Evolutionary conservation across 139 green algal species (phyloP).

Genomic region (Diplosphaera chodatii): DNA sequence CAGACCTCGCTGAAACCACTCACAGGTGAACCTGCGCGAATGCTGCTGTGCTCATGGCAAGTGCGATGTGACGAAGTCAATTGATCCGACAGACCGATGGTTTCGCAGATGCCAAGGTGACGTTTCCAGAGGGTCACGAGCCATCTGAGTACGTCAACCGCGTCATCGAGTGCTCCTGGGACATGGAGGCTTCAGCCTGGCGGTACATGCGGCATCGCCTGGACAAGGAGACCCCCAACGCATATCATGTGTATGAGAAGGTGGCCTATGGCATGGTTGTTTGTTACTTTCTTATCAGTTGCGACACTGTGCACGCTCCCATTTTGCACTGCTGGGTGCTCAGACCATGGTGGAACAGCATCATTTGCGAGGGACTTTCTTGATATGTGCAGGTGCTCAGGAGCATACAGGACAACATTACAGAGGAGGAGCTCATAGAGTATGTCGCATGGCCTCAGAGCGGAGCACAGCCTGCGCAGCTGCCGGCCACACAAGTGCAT

Average conservation of each 20-base stretch:
- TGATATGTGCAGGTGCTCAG: neutral
- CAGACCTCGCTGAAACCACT: conserved; percentile 5
- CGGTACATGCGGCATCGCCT: conserved; percentile 71
- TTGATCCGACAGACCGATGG: too few species aligned
- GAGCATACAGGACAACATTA: conserved; percentile 44
- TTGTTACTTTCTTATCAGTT: conserved; percentile 11
- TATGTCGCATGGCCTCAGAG: conserved; percentile 13
- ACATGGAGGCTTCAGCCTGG: conserved; percentile 52
- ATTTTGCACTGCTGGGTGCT: too few species aligned
- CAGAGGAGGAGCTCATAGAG: conserved; percentile 29
- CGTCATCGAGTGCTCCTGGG: conserved; percentile 82
- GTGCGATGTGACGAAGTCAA: too few species aligned
- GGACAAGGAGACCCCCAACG: conserved; percentile 85
- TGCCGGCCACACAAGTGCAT: too few species aligned
- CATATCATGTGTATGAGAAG: conserved; percentile 64
- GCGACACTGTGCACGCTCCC: too few species aligned
- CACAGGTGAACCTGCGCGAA: neutral
- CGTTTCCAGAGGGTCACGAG: conserved; percentile 28
- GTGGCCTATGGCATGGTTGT: conserved; percentile 33
- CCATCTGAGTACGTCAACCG: conserved; percentile 26
- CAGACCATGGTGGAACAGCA: too few species aligned
- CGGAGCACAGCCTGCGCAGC: too few species aligned
- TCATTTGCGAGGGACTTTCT: too few species aligned
- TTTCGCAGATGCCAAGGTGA: conserved; percentile 23
- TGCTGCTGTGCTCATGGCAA: neutral